These are phyloP conservation scores for Talaromyces funiculosus DNA, from an alignment of 2,329 filamentous ascomycete species.

Conservation along the genomic window DNA sequence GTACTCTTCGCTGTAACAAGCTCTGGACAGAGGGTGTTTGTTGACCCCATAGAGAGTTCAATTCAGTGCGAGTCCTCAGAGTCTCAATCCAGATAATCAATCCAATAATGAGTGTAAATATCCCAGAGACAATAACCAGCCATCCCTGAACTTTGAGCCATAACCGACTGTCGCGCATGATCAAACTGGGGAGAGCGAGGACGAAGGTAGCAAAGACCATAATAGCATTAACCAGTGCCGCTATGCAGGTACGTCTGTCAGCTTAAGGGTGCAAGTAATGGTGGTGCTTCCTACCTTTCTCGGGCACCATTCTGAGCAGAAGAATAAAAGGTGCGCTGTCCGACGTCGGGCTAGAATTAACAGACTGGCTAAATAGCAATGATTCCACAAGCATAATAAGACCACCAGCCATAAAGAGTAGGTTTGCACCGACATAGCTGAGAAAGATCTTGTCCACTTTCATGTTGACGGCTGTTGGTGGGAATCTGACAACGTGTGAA, in stretches of 20 bases:
- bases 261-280: not conserved
- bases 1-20: constrained; percentile 64
- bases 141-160: constrained; percentile 67
- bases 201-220: constrained; percentile 67
- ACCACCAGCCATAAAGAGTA: constrained; percentile 49
- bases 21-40: constrained; percentile 57
- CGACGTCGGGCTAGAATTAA: constrained; percentile 39
- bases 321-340: constrained; percentile 49
- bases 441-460: constrained; percentile 51
- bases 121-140: constrained; percentile 54
- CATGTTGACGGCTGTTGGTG: constrained; percentile 6
- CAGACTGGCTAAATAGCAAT: constrained; percentile 43
- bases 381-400: constrained; percentile 50
- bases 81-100: constrained; percentile 69
- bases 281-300: constrained; percentile 39
- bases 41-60: constrained; percentile 55
- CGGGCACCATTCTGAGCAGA: constrained; percentile 48
- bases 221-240: constrained; percentile 65
- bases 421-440: constrained; percentile 47
- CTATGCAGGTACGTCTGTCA: constrained; percentile 30
- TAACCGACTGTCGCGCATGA: constrained; percentile 58
- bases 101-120: constrained; percentile 63
- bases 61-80: constrained; percentile 59
- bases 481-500: not conserved
- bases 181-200: constrained; percentile 64